Evolutionary conservation across 306 rosid genomes (phyloP).

Genomic region (Gillenia trifoliata): DNA sequence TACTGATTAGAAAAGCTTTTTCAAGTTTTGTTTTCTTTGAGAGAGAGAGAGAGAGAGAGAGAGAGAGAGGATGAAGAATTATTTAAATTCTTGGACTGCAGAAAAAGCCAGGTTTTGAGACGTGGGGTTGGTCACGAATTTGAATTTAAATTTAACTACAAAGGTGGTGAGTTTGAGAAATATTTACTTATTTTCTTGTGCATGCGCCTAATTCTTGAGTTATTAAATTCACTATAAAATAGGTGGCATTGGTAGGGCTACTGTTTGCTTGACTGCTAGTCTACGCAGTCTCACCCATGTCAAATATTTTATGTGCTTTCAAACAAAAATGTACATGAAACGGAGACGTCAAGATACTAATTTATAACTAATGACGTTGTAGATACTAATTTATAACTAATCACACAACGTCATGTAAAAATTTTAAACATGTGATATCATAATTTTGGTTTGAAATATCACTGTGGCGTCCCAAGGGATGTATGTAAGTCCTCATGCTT

Average conservation of each 20-base stretch:
- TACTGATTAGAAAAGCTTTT: constrained; percentile 21
- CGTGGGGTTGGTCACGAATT: constrained; percentile 27
- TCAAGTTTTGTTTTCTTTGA: constrained; percentile 17
- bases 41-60: constrained; percentile 25
- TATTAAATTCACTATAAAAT: neutral
- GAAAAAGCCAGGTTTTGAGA: constrained; percentile 56
- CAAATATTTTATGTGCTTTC: neutral
- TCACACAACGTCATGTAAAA: too few species aligned
- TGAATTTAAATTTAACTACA: constrained; percentile 22
- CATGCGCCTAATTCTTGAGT: constrained; percentile 15
- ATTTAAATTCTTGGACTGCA: constrained; percentile 19
- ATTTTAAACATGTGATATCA: too few species aligned
- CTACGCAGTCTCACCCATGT: neutral
- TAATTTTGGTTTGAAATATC: too few species aligned
- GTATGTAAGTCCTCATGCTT: too few species aligned
- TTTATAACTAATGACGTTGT: too few species aligned
- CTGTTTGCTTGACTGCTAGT: neutral
- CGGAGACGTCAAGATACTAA: too few species aligned
- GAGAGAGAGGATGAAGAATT: constrained; percentile 25
- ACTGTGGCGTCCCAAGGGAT: too few species aligned
- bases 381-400: too few species aligned
- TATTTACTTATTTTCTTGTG: constrained; percentile 20
- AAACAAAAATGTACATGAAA: too few species aligned
- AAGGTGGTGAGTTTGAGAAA: constrained; percentile 12
- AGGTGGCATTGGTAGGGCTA: neutral